Evolutionary conservation across 345 rosid genomes (phyloP).

Genomic region (Mangifera indica): DNA sequence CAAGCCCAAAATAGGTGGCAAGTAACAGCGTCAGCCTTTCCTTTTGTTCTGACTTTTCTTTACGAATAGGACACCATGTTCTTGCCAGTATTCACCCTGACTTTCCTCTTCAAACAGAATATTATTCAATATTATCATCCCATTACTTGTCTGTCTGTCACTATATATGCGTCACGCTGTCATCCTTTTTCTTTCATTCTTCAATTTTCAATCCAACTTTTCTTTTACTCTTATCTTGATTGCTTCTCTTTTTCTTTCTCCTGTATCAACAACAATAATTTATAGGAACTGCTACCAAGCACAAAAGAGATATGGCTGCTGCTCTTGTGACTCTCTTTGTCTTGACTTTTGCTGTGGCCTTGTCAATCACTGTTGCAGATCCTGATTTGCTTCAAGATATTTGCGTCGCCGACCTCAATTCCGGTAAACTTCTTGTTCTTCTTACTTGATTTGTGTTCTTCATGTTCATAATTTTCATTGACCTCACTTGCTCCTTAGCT

Average conservation of each 20-base stretch:
- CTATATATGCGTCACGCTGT: neutral
- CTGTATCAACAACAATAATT: too few species aligned
- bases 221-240: too few species aligned
- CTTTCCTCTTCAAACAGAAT: too few species aligned
- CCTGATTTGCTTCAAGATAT: conserved; percentile 74
- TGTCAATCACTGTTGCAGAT: conserved; percentile 46
- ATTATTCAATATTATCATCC: too few species aligned
- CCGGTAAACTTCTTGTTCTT: conserved; percentile 28
- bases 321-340: conserved; percentile 16
- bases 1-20: neutral
- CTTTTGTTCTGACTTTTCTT: neutral
- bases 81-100: too few species aligned
- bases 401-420: conserved; percentile 73
- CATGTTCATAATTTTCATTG: neutral
- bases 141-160: neutral
- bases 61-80: neutral
- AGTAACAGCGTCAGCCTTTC: neutral
- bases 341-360: conserved; percentile 28
- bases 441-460: neutral
- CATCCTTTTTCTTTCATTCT: too few species aligned
- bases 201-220: too few species aligned
- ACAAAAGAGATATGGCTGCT: conserved; percentile 16
- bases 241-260: too few species aligned
- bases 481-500: neutral
- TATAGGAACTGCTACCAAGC: too few species aligned